phyloP scores from a whole-genome alignment of 768 basidiomycete genomes.

The Pholiota microspora region DNA sequence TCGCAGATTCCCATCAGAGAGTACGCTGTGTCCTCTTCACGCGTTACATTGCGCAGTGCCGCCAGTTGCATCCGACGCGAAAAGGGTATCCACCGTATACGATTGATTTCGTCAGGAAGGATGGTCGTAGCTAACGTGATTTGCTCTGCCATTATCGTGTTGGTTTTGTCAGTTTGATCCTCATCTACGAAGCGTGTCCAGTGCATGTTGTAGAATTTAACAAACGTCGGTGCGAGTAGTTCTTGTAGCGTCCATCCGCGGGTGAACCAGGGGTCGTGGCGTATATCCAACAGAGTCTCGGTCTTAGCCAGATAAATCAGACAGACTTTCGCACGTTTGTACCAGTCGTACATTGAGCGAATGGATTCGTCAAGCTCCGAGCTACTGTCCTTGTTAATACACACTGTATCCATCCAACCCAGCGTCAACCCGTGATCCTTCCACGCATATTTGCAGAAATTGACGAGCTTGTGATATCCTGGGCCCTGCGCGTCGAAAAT shows the following conservation, averaged over 20 bases:
- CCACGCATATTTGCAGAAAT: constrained; percentile 7
- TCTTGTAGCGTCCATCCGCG: constrained; percentile 18
- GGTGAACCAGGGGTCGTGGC: constrained; percentile 9
- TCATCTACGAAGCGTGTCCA: constrained; percentile 2
- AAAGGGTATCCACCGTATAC: background rate
- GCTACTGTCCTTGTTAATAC: constrained; percentile 16
- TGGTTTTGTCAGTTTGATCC: background rate
- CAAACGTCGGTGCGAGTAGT: constrained; percentile 1
- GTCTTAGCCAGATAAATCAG: constrained; percentile 9
- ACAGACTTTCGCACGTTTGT: constrained; percentile 6
- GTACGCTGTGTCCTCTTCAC: constrained; percentile 10
- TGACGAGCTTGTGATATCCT: constrained; percentile 9
- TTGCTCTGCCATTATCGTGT: background rate
- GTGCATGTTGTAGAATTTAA: constrained; percentile 9
- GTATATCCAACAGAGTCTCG: constrained; percentile 1
- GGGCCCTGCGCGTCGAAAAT: too few species aligned
- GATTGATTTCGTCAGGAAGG: background rate
- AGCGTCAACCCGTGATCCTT: constrained; percentile 5
- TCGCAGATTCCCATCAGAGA: constrained; percentile 12
- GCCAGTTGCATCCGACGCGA: constrained; percentile 10
- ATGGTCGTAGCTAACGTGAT: constrained; percentile 4
- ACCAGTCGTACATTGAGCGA: constrained; percentile 17
- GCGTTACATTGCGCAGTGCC: constrained; percentile 1
- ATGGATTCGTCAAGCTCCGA: constrained; percentile 15
- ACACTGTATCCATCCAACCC: constrained; percentile 14